A percentile compares a stretch with the other conserved stretches of the same genome.
phyloP scores from a whole-genome alignment of 768 basidiomycete genomes.

The Rubroboletus pulcherrimus region DNA sequence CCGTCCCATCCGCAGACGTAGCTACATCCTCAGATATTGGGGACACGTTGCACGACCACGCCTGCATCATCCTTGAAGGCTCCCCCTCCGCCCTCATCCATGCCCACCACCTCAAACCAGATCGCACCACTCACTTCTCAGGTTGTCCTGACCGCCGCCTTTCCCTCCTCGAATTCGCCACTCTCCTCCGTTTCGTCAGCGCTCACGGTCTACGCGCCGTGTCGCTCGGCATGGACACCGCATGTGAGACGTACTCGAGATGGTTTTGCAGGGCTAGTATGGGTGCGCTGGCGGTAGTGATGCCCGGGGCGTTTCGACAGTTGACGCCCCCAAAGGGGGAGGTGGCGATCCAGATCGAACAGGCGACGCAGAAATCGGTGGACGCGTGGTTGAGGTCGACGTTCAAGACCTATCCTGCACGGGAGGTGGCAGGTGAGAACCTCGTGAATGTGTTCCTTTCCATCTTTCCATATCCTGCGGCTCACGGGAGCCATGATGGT shows the following conservation, averaged over 20 bases:
- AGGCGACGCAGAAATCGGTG: background rate
- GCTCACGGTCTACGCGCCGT: background rate
- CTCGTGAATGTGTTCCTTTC: background rate
- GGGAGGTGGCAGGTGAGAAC: constrained; percentile 4
- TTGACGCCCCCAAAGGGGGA: background rate
- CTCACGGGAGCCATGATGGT: background rate
- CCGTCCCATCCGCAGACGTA: background rate
- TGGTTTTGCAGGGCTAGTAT: constrained; percentile 11
- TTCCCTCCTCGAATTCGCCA: constrained; percentile 11
- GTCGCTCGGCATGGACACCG: constrained; percentile 6
- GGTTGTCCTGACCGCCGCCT: constrained; percentile 1
- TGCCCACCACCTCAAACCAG: background rate
- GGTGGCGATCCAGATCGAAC: background rate
- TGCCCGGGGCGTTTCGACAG: background rate
- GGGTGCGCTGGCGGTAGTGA: background rate
- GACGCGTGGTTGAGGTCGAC: constrained; percentile 5
- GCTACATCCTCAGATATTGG: background rate
- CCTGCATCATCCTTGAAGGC: constrained; percentile 8
- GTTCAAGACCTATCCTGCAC: constrained; percentile 3
- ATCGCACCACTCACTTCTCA: background rate
- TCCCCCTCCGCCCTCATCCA: constrained; percentile 2
- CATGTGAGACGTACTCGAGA: constrained; percentile 10
- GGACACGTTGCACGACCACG: constrained; percentile 10
- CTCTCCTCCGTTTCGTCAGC: constrained; percentile 8
- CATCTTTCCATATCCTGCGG: no score